Base-by-base conservation (phyloP, 768 basidiomycete genomes). In the Pulveroboletus sp. region DNA sequence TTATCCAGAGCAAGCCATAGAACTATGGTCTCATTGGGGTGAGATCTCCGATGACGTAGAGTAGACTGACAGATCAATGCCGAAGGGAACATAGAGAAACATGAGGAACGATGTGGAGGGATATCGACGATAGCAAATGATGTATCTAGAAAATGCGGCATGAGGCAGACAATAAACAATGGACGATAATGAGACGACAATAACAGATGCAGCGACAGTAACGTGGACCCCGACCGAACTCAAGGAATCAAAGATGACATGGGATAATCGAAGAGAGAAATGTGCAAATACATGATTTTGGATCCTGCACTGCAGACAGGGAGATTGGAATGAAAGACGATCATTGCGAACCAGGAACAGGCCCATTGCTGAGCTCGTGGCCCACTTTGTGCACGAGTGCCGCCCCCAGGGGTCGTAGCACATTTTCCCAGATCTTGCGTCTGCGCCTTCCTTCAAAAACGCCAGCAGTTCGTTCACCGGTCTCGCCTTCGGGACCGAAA, bases 401-500 rank as follows among this genome's bases (percentile, higher is more conserved):
- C 60, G 77, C 74, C 8, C 88, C 87, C 0, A 90, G 73, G 22
- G 85, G 85, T 57, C 81, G 81, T 17, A 90, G 66, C 16, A 80
- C 80, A 43, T 81, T 76, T 53, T 74, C 76, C 88, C 88, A 90
- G 47, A 78, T 63, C 45, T 69, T 68, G 43, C 65, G 76, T 53
- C 86, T 71, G 40, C 88, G 67, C 29, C 88, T 68, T 4, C 83
- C 81, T 47, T 81, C 80, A 47, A 90, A 86, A 13, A 89, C 84
- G 23, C 71, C 67, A 47, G 64, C 70, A 13, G 78, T 80, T 40
- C 88, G 78, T 65, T 88, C 86, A 39, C 88, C 88, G 0, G 79
- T 80, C 68, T 90, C 88, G 45, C 87, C 88, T 62, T 89, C 87
- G 0, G 88, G 88, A 5, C 88, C 88, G 56, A 90, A 88, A 17